These are phyloP conservation scores for Volvox africanus DNA, from an alignment of 139 green algal genomes.

Conservation along the genomic window DNA sequence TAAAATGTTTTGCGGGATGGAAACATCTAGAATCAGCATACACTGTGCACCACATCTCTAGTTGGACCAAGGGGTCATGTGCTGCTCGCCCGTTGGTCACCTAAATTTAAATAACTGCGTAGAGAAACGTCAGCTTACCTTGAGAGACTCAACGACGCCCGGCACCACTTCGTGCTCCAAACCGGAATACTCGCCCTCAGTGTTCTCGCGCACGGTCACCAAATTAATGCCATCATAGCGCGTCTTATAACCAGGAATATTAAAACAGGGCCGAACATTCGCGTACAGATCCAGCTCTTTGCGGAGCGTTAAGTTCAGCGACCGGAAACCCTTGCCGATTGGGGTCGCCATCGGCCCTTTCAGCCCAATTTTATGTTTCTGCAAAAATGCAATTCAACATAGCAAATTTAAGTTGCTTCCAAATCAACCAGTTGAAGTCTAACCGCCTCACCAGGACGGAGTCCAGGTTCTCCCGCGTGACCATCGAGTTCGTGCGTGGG, in stretches of 20 bases:
- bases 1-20: no score
- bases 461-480: constrained; percentile 95
- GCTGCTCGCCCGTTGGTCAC: no score
- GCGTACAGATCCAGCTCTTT: constrained; percentile 97
- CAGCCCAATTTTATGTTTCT: constrained; percentile 90
- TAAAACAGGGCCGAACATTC: constrained; percentile 97
- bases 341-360: constrained; percentile 98
- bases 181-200: constrained; percentile 96
- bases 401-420: background rate
- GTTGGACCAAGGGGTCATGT: no score
- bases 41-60: no score
- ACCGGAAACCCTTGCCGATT: constrained; percentile 96
- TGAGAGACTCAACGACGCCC: constrained; percentile 95
- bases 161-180: constrained; percentile 97
- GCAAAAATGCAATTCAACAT: constrained; percentile 8
- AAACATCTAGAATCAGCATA: no score
- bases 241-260: constrained; percentile 95
- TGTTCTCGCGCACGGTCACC: constrained; percentile 98
- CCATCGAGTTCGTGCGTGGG: constrained; percentile 91
- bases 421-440: background rate
- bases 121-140: constrained; percentile 65
- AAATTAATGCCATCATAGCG: constrained; percentile 96
- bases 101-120: no score
- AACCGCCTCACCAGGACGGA: constrained; percentile 84
- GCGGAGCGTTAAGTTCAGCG: constrained; percentile 95